These are phyloP conservation scores for Boletus eberwhitei DNA, from an alignment of 768 basidiomycete species.

Conservation along the genomic window DNA sequence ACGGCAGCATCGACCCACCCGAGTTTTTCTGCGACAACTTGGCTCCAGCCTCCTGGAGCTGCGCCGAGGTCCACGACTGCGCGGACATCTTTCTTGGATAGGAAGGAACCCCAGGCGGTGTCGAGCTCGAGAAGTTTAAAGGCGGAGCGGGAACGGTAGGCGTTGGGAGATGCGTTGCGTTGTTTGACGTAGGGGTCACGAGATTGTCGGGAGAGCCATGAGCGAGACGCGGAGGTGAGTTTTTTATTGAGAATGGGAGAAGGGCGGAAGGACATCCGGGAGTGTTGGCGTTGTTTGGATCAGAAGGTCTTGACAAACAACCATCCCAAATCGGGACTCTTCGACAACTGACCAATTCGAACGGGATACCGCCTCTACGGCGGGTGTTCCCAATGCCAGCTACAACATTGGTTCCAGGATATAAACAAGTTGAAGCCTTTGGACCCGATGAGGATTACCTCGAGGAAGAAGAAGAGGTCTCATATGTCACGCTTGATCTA, in stretches of 20 bases:
- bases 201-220: constrained; percentile 70
- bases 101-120: constrained; percentile 49
- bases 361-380: not conserved
- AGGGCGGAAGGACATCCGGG: constrained; percentile 36
- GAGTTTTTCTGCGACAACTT: constrained; percentile 68
- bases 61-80: constrained; percentile 86
- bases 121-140: constrained; percentile 89
- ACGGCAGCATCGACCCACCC: constrained; percentile 39
- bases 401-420: constrained; percentile 49
- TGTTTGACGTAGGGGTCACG: constrained; percentile 69
- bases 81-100: constrained; percentile 48
- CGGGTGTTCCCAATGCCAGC: constrained; percentile 14
- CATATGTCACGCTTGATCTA: constrained; percentile 73
- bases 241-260: constrained; percentile 30
- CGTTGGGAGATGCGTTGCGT: constrained; percentile 41
- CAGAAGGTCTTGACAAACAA: constrained; percentile 23
- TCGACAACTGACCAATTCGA: not conserved
- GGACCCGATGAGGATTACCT: constrained; percentile 68
- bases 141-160: constrained; percentile 83
- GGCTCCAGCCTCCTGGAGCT: constrained; percentile 93
- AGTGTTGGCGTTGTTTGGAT: constrained; percentile 27
- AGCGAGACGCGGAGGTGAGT: constrained; percentile 41
- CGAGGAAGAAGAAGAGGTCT: constrained; percentile 48
- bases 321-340: not conserved
- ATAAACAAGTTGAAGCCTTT: constrained; percentile 63